These are phyloP conservation scores for Colletotrichum karsti DNA, from an alignment of 2,329 filamentous ascomycete genomes.

Conservation along the genomic window DNA sequence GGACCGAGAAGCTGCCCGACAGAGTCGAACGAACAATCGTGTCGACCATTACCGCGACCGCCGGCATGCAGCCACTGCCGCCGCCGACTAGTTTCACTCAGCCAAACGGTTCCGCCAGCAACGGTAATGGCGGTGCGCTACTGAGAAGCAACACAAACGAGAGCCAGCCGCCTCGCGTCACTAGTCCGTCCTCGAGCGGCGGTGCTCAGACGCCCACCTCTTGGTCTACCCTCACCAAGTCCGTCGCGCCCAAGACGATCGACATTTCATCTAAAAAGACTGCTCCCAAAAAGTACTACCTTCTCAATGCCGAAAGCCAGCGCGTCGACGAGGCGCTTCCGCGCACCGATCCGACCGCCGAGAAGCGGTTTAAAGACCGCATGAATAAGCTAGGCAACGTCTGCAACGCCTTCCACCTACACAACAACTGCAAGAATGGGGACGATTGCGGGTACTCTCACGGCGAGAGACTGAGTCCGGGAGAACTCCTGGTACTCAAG, in stretches of 20 bases:
- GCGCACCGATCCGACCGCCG: constrained; percentile 29
- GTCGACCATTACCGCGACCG: background rate
- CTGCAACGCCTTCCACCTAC: constrained; percentile 34
- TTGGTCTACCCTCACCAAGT: constrained; percentile 34
- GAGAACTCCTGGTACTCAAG: constrained; percentile 31
- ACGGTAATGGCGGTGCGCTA: background rate
- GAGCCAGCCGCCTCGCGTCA: background rate
- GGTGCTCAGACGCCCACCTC: constrained; percentile 17
- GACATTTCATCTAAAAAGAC: constrained; percentile 37
- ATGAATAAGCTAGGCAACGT: constrained; percentile 27
- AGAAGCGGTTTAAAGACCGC: constrained; percentile 32
- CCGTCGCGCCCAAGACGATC: constrained; percentile 31
- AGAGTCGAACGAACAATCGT: background rate
- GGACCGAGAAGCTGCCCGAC: constrained; percentile 35
- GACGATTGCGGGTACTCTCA: constrained; percentile 32
- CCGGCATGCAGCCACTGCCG: background rate
- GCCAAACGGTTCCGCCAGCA: background rate
- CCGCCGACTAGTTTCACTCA: background rate
- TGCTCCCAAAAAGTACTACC: constrained; percentile 32
- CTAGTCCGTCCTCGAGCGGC: background rate
- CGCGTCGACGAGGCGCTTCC: constrained; percentile 40
- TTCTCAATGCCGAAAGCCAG: constrained; percentile 39
- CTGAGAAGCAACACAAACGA: background rate
- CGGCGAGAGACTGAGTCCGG: constrained; percentile 25
- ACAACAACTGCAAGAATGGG: constrained; percentile 27